These are phyloP conservation scores for Trypanosoma melophagium DNA, from an alignment of 208 protist genomes.

Conservation along the genomic window DNA sequence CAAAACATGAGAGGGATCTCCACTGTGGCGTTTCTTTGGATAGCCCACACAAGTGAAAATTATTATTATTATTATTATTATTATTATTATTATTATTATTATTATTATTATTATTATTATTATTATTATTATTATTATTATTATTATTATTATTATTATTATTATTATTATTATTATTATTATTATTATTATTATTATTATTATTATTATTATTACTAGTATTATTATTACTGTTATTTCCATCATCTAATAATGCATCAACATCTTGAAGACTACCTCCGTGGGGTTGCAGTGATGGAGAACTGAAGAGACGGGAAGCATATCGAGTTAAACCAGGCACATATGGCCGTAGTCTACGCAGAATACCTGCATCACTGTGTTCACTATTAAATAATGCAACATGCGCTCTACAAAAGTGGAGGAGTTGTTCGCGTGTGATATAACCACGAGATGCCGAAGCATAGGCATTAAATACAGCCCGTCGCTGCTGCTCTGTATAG, in stretches of 20 bases:
- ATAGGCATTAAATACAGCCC: slow-evolving; percentile 33
- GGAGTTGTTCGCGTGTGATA: slow-evolving; percentile 30
- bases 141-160: too few species aligned
- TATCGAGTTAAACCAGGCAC: slow-evolving; percentile 4
- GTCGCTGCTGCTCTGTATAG: slow-evolving; percentile 30
- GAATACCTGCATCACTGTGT: slow-evolving; percentile 26
- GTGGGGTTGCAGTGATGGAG: not conserved
- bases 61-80: too few species aligned
- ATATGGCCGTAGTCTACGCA: slow-evolving; percentile 29
- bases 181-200: slow-evolving; percentile 1
- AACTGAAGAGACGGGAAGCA: not conserved
- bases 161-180: too few species aligned
- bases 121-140: too few species aligned
- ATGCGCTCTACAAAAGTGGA: slow-evolving; percentile 43
- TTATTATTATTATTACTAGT: not conserved
- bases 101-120: too few species aligned
- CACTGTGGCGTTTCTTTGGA: too few species aligned
- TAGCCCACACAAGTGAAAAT: too few species aligned
- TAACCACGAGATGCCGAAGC: slow-evolving; percentile 27
- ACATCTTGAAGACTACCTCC: not conserved
- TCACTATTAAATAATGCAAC: slow-evolving; percentile 29
- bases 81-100: too few species aligned
- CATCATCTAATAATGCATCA: not conserved
- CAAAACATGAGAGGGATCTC: too few species aligned
- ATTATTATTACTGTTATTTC: not conserved